Conservation (phyloP, 2,329 filamentous ascomycete species). For the Penicillium palitans region DNA sequence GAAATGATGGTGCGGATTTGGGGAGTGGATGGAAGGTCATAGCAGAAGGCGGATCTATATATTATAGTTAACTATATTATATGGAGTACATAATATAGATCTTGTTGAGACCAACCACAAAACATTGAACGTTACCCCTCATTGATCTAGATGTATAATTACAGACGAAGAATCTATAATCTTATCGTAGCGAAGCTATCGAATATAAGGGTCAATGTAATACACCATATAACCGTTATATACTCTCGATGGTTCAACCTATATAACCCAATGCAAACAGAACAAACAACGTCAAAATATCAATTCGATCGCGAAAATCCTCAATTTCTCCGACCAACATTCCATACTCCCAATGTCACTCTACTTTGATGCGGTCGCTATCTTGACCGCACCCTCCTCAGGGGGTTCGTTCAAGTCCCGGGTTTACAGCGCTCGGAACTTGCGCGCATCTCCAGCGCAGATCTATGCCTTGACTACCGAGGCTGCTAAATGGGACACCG, state of each 20-base stretch:
- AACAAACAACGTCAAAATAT: conserved; percentile 21
- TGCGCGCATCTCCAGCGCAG: conserved; percentile 77
- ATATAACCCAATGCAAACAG: conserved; percentile 27
- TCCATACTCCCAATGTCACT: conserved; percentile 70
- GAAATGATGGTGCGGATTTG: background rate
- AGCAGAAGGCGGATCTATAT: background rate
- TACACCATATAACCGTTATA: too few species aligned
- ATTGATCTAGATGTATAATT: background rate
- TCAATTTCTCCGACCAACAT: conserved; percentile 10
- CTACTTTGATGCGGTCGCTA: conserved; percentile 83
- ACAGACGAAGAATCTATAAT: too few species aligned
- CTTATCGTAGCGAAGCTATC: background rate
- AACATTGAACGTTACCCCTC: background rate
- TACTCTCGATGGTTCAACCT: background rate
- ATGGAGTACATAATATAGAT: background rate
- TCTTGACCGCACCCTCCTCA: conserved; percentile 65
- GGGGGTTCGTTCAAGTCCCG: conserved; percentile 86
- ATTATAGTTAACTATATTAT: background rate
- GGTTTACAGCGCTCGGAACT: conserved; percentile 70
- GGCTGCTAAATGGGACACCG: conserved; percentile 82
- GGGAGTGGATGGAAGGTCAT: background rate
- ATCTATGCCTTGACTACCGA: conserved; percentile 86
- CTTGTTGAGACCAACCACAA: background rate
- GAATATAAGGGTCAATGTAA: background rate
- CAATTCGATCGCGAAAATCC: conserved; percentile 8